Conservation (phyloP, 2,329 filamentous ascomycete genomes). For the Penicillium occitanis region DNA sequence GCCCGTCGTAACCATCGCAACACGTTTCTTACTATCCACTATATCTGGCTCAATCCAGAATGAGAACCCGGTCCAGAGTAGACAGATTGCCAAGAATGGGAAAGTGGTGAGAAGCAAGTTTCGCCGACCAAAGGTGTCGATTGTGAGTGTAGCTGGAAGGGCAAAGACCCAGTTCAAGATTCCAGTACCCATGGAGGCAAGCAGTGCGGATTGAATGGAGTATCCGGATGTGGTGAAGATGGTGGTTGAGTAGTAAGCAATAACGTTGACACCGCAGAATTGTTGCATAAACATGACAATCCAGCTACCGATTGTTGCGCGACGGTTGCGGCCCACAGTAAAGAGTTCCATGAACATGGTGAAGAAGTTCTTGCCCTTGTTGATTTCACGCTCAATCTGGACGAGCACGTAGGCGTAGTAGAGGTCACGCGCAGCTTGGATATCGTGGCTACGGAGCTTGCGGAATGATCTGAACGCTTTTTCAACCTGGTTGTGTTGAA, state of each 20-base stretch:
- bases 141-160: constrained; percentile 63
- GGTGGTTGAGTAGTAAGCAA: constrained; percentile 62
- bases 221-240: constrained; percentile 61
- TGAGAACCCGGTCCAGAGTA: constrained; percentile 53
- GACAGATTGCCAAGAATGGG: constrained; percentile 56
- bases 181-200: constrained; percentile 63
- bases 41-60: constrained; percentile 48
- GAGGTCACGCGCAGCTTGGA: constrained; percentile 57
- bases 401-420: constrained; percentile 62
- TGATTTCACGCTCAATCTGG: constrained; percentile 57
- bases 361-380: constrained; percentile 52
- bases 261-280: constrained; percentile 56
- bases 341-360: constrained; percentile 59
- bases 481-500: constrained; percentile 47
- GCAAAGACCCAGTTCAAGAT: constrained; percentile 67
- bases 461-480: constrained; percentile 53
- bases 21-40: constrained; percentile 33
- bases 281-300: constrained; percentile 58
- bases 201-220: constrained; percentile 52
- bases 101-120: constrained; percentile 64
- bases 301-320: constrained; percentile 57
- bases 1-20: constrained; percentile 45
- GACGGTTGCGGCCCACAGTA: constrained; percentile 62
- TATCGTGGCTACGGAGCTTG: constrained; percentile 49
- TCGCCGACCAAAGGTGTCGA: constrained; percentile 65